These are phyloP conservation scores for Aegilops sharonensis DNA, from an alignment of 176 grass and related monocot genomes.

Conservation along the genomic window DNA sequence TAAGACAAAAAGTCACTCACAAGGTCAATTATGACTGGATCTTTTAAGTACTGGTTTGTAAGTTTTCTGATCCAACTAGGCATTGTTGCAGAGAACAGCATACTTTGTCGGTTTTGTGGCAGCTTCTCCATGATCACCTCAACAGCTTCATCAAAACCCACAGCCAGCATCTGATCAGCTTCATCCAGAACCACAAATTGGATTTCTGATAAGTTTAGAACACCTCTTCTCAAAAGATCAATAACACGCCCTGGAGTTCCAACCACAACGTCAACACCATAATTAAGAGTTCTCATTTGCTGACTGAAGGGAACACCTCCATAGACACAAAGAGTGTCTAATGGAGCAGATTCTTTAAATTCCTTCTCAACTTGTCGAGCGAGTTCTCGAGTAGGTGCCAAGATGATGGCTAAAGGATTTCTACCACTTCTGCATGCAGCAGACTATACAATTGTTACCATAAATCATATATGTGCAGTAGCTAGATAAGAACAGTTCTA, in stretches of 20 bases:
- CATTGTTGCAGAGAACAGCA: constrained; percentile 90
- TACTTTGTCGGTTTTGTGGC: constrained; percentile 64
- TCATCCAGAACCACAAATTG: constrained; percentile 83
- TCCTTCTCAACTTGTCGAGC: constrained; percentile 97
- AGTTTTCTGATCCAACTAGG: constrained; percentile 72
- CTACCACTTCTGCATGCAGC: constrained; percentile 55
- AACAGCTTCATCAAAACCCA: constrained; percentile 83
- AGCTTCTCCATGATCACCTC: constrained; percentile 71
- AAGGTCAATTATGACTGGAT: constrained; percentile 67
- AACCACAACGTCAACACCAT: constrained; percentile 87
- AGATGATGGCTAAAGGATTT: constrained; percentile 79
- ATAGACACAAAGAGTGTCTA: constrained; percentile 90
- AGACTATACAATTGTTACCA: constrained; percentile 42
- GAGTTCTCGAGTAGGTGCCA: constrained; percentile 96
- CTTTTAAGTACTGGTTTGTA: constrained; percentile 58
- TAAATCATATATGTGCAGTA: constrained; percentile 20
- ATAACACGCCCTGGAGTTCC: constrained; percentile 84
- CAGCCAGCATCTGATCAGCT: constrained; percentile 80
- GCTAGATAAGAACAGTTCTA: not conserved
- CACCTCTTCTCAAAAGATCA: constrained; percentile 72
- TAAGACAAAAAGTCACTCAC: constrained; percentile 37
- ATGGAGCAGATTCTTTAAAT: constrained; percentile 77
- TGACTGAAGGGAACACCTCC: constrained; percentile 84
- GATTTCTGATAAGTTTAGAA: constrained; percentile 70
- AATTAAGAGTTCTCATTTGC: constrained; percentile 88